Conservation (phyloP, 1,284 basidiomycete genomes). For the Schizopora paradoxa region DNA sequence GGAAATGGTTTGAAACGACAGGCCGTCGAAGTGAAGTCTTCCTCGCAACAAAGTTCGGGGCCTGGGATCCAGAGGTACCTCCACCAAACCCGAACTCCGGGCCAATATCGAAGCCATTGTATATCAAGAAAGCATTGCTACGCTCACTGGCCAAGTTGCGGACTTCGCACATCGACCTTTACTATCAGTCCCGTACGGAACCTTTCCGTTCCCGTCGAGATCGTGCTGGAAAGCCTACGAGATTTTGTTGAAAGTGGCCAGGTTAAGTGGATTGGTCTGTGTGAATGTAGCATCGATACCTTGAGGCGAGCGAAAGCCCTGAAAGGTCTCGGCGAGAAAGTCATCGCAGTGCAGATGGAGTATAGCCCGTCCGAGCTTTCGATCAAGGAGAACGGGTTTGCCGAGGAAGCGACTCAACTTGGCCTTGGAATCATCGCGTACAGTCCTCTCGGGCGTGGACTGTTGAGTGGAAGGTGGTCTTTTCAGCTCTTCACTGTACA, state of each 20-base stretch:
- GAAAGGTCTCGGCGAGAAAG: conserved; percentile 17
- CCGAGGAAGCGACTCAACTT: conserved; percentile 28
- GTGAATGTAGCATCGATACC: conserved; percentile 33
- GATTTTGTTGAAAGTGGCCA: conserved; percentile 29
- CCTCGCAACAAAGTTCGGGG: conserved; percentile 28
- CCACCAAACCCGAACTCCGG: not conserved
- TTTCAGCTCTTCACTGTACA: not conserved
- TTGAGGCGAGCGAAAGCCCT: conserved; percentile 30
- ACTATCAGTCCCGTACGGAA: conserved; percentile 29
- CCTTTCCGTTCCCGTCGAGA: conserved; percentile 30
- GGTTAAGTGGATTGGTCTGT: conserved; percentile 30
- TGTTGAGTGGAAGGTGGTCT: conserved; percentile 32
- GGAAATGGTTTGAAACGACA: conserved; percentile 19
- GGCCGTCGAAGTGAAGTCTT: conserved; percentile 25
- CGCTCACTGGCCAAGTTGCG: conserved; percentile 23
- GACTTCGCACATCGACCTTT: conserved; percentile 27
- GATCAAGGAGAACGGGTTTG: conserved; percentile 26
- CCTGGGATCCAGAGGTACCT: conserved; percentile 10
- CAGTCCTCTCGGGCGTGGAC: conserved; percentile 33
- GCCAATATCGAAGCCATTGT: conserved; percentile 22
- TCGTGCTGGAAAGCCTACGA: conserved; percentile 28
- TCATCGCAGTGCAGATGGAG: conserved; percentile 8
- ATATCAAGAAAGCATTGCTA: conserved; percentile 22
- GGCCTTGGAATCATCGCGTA: conserved; percentile 37
- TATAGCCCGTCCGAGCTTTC: conserved; percentile 3